Conservation (phyloP, 1,284 basidiomycete species). For the Sphagnurus paluster region DNA sequence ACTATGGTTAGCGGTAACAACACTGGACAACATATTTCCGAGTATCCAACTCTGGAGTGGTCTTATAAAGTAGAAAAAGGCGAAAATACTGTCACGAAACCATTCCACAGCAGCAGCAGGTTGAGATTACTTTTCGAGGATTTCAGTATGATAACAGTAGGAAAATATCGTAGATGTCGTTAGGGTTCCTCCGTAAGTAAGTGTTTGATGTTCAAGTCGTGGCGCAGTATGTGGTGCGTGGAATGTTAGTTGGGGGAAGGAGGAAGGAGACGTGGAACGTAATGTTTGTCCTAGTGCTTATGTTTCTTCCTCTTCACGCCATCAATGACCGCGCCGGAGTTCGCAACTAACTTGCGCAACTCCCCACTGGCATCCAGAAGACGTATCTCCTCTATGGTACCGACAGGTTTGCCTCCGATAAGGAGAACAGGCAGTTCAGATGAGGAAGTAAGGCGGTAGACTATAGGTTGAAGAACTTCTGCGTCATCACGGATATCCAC, state of each 20-base stretch:
- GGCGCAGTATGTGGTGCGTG: background rate
- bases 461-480: constrained; percentile 48
- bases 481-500: constrained; percentile 62
- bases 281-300: constrained; percentile 28
- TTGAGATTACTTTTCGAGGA: too few species aligned
- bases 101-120: too few species aligned
- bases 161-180: background rate
- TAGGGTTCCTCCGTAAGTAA: background rate
- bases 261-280: background rate
- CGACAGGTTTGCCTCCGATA: constrained; percentile 63
- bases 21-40: too few species aligned
- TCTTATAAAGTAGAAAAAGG: too few species aligned
- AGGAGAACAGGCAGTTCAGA: constrained; percentile 70
- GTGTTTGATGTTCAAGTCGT: background rate
- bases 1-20: too few species aligned
- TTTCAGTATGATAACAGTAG: background rate
- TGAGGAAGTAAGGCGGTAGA: constrained; percentile 51
- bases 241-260: background rate
- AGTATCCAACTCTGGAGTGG: too few species aligned
- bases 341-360: constrained; percentile 51
- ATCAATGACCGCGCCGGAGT: constrained; percentile 59
- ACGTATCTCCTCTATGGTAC: constrained; percentile 56
- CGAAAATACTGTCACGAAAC: too few species aligned
- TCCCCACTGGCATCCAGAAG: constrained; percentile 50
- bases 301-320: constrained; percentile 58